phyloP scores from a whole-genome alignment of 2,329 filamentous ascomycete species.

The Parasarocladium wereldwijsianum region DNA sequence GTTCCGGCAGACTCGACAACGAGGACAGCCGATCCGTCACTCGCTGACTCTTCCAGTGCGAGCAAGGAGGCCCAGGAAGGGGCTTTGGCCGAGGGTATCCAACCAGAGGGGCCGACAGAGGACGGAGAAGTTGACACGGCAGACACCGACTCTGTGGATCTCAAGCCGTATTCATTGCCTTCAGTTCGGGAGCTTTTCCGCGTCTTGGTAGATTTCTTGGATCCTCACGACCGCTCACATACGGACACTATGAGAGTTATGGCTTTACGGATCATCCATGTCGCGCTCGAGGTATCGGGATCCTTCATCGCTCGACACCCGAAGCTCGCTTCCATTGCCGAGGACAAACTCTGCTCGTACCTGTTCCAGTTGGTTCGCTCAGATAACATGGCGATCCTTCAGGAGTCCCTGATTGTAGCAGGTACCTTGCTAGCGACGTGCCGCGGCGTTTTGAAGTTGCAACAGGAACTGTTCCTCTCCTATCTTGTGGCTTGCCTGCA shows the following conservation, averaged over 20 bases:
- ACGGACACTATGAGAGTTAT: conserved; percentile 95
- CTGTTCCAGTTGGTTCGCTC: conserved; percentile 92
- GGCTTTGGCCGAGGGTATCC: conserved; percentile 8
- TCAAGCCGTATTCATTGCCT: conserved; percentile 83
- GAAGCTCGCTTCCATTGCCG: conserved; percentile 70
- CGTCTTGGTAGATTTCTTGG: conserved; percentile 82
- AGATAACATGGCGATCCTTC: conserved; percentile 88
- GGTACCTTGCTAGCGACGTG: conserved; percentile 86
- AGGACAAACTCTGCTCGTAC: conserved; percentile 85
- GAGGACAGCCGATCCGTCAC: not conserved
- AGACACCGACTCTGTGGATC: conserved; percentile 35
- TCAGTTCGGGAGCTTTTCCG: conserved; percentile 91
- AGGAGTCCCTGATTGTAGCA: conserved; percentile 83
- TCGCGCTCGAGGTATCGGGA: conserved; percentile 88
- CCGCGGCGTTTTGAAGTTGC: conserved; percentile 77
- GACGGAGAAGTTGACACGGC: conserved; percentile 9
- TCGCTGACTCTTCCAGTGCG: not conserved
- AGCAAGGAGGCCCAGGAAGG: conserved; percentile 2
- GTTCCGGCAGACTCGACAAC: conserved; percentile 4
- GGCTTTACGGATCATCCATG: conserved; percentile 92
- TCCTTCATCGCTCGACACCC: conserved; percentile 91
- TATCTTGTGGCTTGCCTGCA: conserved; percentile 91
- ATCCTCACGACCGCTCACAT: conserved; percentile 84
- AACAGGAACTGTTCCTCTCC: conserved; percentile 90
- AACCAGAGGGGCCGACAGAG: conserved; percentile 3